A percentile compares a stretch with the other conserved stretches of the same genome.
These are phyloP conservation scores for Lipomyces spencermartinsiae DNA, from an alignment of 805 yeast genomes.

Conservation along the genomic window DNA sequence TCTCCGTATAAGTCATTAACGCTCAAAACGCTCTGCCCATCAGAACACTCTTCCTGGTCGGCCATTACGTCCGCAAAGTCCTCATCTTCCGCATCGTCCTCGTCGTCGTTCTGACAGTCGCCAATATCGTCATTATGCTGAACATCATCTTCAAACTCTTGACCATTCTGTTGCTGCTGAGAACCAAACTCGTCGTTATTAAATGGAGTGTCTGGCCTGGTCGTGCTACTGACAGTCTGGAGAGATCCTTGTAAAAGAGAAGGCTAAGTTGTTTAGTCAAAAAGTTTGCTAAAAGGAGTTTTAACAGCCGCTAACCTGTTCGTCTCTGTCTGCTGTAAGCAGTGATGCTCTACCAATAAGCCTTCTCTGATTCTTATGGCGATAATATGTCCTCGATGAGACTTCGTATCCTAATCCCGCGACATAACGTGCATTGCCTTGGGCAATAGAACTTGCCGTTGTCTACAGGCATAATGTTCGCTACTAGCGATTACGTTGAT, in stretches of 20 bases:
- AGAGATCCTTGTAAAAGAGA: background rate
- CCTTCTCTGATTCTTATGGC: too few relatives aligned
- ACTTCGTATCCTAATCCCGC: too few relatives aligned
- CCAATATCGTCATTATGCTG: background rate
- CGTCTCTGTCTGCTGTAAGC: conserved; percentile 1
- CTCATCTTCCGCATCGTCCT: background rate
- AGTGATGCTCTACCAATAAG: background rate
- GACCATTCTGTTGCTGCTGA: background rate
- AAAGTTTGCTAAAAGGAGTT: background rate
- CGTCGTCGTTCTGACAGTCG: background rate
- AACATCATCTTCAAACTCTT: background rate
- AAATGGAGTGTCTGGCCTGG: background rate
- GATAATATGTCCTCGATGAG: too few relatives aligned
- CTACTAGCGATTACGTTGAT: too few relatives aligned
- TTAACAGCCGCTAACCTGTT: background rate
- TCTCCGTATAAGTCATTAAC: background rate
- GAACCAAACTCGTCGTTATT: background rate
- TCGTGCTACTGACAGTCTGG: conserved; percentile 6
- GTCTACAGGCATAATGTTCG: too few relatives aligned
- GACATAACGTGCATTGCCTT: too few relatives aligned
- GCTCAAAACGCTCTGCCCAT: conserved; percentile 1
- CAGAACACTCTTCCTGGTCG: background rate
- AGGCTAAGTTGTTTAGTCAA: background rate
- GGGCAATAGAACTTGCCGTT: too few relatives aligned
- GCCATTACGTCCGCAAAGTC: conserved; percentile 2